Base-by-base conservation (phyloP, 1,284 basidiomycete species). In the Ceratobasidium sp. region DNA sequence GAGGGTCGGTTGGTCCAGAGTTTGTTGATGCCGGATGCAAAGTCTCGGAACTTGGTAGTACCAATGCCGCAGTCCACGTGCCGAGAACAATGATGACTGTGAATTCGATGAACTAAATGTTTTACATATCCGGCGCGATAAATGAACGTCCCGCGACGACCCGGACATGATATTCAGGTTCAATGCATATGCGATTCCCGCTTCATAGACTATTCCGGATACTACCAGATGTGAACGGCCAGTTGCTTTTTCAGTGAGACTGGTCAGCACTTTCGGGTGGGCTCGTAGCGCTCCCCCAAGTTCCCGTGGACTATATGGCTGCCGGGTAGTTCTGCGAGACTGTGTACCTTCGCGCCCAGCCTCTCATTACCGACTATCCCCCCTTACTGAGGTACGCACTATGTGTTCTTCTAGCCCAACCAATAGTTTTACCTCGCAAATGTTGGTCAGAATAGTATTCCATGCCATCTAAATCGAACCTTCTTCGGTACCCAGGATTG, bases 401-500 rank as follows among this genome's bases (percentile, higher is more conserved):
- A 9, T 40, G 9, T 9, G 37, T 40, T 40, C 9, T 5, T 40
- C 9, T 5, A 40, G 37, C 9, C 37, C 6, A 40, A 40, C 37
- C 37, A 40, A 40, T 40, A 9, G 9, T 40, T 73, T 40, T 32
- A 19, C 70, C 17, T 17, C 37, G 43, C 22, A 46, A 64, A 8
- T 44, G 8, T 13, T 25, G 25, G 22, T 9, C 51, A 54, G n/a
- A 17, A 34, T 70, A 29, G 13, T 43, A 32, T 32, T 29, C 22
- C n/a, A 71, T 59, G 67, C 8, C 67, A 32, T 52, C 68, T 57
- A 46, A 57, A 57, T 66, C 77, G 3, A 37, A 40, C 13, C 57
- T 71, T 22, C 77, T 67, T 34, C 40, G 67, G 8, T 62, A 69
- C 37, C 78, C 77, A 29, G 64, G 43, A 17, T 46, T 79, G 19